Evolutionary conservation across 2,329 filamentous ascomycete genomes (phyloP).

Genomic region (Blumeria graminis): DNA sequence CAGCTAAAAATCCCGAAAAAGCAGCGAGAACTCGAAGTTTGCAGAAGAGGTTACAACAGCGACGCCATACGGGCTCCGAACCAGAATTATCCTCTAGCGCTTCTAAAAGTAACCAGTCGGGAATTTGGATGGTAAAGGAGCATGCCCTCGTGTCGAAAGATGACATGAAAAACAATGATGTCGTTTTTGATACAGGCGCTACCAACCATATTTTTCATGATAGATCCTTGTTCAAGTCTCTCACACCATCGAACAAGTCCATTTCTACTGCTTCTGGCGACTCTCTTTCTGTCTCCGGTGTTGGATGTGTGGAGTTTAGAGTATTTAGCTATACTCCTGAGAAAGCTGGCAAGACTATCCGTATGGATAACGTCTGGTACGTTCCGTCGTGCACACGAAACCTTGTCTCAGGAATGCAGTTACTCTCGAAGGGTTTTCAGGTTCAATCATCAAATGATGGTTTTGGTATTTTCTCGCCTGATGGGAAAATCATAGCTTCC

Average conservation of each 20-base stretch:
- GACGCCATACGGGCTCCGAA: background rate
- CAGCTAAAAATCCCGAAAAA: background rate
- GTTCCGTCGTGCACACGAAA: background rate
- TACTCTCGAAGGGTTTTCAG: background rate
- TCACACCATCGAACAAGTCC: background rate
- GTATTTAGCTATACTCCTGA: background rate
- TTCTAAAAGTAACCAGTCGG: background rate
- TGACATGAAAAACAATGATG: background rate
- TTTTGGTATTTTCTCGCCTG: background rate
- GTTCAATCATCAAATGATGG: background rate
- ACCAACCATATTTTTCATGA: background rate
- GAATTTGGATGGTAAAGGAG: background rate
- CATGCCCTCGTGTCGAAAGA: background rate
- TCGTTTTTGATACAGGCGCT: background rate
- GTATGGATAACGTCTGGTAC: background rate
- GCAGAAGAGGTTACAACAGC: background rate
- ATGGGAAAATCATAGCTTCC: background rate
- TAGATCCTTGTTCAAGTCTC: background rate
- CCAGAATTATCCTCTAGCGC: background rate
- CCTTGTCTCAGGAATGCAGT: background rate
- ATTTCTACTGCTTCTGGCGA: background rate
- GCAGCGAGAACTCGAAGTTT: background rate
- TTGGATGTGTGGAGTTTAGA: background rate
- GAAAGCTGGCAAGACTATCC: background rate
- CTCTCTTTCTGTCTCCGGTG: background rate